Conservation (phyloP, 805 yeast genomes). For the Dipodascus albidus region DNA sequence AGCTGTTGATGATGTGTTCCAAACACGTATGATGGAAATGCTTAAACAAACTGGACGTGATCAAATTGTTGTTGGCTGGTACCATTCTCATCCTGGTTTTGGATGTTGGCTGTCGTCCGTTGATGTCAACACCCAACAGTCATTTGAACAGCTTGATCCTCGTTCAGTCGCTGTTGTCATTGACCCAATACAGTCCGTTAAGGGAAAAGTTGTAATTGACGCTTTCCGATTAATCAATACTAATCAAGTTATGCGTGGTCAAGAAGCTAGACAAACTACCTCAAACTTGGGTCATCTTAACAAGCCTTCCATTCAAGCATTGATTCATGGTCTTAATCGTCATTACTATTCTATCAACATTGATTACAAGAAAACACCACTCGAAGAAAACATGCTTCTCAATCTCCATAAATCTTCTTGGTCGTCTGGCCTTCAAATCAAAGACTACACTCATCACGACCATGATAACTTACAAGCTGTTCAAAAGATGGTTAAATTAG, state of each 20-base stretch:
- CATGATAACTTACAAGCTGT: conserved; percentile 62
- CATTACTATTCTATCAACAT: conserved; percentile 93
- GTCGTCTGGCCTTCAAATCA: conserved; percentile 81
- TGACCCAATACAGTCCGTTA: conserved; percentile 97
- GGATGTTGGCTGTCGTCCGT: conserved; percentile 99
- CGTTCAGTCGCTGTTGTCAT: conserved; percentile 97
- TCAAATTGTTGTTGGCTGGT: conserved; percentile 99
- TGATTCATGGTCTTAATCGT: conserved; percentile 93
- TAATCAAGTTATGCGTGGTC: conserved; percentile 82
- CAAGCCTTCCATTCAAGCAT: conserved; percentile 93
- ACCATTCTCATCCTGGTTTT: conserved; percentile 98
- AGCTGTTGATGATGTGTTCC: conserved; percentile 98
- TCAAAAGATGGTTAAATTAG: conserved; percentile 74
- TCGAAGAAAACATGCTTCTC: conserved; percentile 87
- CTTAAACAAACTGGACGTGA: conserved; percentile 97
- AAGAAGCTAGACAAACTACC: conserved; percentile 96
- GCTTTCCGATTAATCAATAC: conserved; percentile 93
- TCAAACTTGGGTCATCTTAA: conserved; percentile 91
- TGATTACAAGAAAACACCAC: conserved; percentile 83
- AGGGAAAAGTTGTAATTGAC: conserved; percentile 97
- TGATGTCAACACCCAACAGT: conserved; percentile 95
- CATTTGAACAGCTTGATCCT: conserved; percentile 89
- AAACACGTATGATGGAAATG: conserved; percentile 99
- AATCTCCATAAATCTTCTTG: conserved; percentile 91
- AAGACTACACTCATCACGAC: conserved; percentile 70